Base-by-base conservation (phyloP, 2,329 filamentous ascomycete species). In the Penicillium sp. region DNA sequence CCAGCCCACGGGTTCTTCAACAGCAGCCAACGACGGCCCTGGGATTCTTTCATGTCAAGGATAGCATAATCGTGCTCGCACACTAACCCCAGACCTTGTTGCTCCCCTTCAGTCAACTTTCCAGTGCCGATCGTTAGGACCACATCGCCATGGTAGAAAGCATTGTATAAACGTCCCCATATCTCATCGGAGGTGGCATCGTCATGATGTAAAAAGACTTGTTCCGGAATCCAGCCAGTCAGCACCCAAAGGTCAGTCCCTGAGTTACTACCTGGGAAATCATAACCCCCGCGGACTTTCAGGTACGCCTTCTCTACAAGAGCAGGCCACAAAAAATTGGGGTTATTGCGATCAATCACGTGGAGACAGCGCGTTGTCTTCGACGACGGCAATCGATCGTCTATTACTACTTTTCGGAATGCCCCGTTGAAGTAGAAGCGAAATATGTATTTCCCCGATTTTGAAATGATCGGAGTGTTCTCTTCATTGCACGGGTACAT, bases 231-330 rank as follows among this genome's bases (percentile, higher is more conserved):
- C 93, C 93, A 99, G 27, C 93, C 92, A 0, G 88, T 95, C 46
- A 99, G 72, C 1, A 95, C 86, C 82, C 89, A 95, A 3, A 99
- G 73, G 69, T 99, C 93, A 2, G 92, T 97, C 10, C 89, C 91
- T 0, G 92, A 97, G 67, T 97, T 97, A 64, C 93, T 97, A 7
- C 93, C 93, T 0, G 93, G 92, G 58, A 99, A 99, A 64, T 99
- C 91, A 67, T 99, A 99, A 29, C 93, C 93, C 25, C 93, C 93
- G 48, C 92, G 82, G 10, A 97, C 83, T 73, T 97, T 99, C 1
- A 99, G 76, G 60, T 99, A 99, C 0, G 93, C 93, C 66, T 99
- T 99, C 67, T 99, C 93, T 13, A 97, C 75, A 4, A 99, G 77
- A 2, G 92, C 90, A 5, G 93, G 93, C 90, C 92, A 97, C 12